phyloP scores from a whole-genome alignment of 164 flowering plant species.

The Echeveria elegans region DNA sequence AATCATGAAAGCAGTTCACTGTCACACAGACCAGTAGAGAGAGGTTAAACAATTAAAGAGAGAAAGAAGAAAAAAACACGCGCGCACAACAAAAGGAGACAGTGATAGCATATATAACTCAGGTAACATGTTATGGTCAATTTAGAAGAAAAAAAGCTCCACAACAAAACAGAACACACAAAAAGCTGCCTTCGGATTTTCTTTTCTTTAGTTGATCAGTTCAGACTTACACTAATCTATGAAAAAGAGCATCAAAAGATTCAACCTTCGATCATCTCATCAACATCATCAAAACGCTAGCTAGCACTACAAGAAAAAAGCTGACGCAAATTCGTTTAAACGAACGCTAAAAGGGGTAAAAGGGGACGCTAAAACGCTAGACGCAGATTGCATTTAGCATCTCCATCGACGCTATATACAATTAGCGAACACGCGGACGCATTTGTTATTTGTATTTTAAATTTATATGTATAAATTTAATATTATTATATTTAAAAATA shows the following conservation, averaged over 20 bases:
- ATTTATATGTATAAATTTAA: no score
- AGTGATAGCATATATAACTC: background rate
- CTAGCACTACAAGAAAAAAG: no score
- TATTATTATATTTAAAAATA: no score
- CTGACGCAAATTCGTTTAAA: no score
- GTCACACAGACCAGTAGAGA: background rate
- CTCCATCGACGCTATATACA: no score
- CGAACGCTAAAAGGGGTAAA: no score
- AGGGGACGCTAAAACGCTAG: no score
- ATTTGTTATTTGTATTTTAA: no score
- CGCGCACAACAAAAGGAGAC: no score
- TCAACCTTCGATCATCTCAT: background rate
- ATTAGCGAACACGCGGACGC: no score
- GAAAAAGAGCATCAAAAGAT: background rate
- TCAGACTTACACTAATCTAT: constrained; percentile 4
- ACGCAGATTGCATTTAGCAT: no score
- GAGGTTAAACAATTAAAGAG: background rate
- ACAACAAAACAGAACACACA: constrained; percentile 5
- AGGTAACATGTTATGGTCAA: constrained; percentile 1
- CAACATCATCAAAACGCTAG: background rate
- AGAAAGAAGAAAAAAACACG: no score
- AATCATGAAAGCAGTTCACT: constrained; percentile 7
- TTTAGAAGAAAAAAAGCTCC: constrained; percentile 1
- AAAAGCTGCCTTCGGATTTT: constrained; percentile 1
- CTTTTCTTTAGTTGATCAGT: background rate